A percentile compares a stretch with the other conserved stretches of the same genome.
phyloP scores from a whole-genome alignment of 1,284 basidiomycete species.

The Kwoniella shivajii region DNA sequence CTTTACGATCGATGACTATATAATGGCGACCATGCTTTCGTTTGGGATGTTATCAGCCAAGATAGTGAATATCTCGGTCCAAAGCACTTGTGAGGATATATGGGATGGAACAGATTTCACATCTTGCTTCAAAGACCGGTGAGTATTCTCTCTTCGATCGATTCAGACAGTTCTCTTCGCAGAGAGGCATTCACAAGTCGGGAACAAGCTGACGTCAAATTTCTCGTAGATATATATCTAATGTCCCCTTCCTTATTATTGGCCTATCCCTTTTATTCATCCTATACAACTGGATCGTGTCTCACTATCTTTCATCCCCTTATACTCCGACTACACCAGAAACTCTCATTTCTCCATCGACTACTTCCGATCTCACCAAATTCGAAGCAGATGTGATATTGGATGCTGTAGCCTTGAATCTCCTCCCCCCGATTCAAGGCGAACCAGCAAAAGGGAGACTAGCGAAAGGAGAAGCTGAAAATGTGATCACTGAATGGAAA shows the following conservation, averaged over 20 bases:
- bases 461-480: slow-evolving; percentile 27
- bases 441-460: slow-evolving; percentile 5
- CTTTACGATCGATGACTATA: not conserved
- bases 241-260: slow-evolving; percentile 42
- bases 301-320: slow-evolving; percentile 3
- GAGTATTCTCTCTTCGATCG: slow-evolving; percentile 21
- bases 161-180: no score
- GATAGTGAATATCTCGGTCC: not conserved
- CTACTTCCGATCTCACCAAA: slow-evolving; percentile 34
- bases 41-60: not conserved
- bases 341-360: slow-evolving; percentile 31
- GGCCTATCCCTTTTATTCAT: slow-evolving; percentile 31
- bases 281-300: slow-evolving; percentile 12
- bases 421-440: slow-evolving; percentile 16
- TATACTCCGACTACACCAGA: slow-evolving; percentile 10
- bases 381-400: slow-evolving; percentile 48
- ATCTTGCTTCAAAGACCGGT: slow-evolving; percentile 49
- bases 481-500: slow-evolving; percentile 36
- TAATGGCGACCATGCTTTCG: not conserved
- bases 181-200: no score
- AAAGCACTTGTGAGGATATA: slow-evolving; percentile 23
- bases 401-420: slow-evolving; percentile 31
- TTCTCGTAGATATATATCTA: slow-evolving; percentile 31
- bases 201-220: no score
- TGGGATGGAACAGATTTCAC: slow-evolving; percentile 57